phyloP scores from a whole-genome alignment of 129 eudicot species.

The Mikania micrantha region DNA sequence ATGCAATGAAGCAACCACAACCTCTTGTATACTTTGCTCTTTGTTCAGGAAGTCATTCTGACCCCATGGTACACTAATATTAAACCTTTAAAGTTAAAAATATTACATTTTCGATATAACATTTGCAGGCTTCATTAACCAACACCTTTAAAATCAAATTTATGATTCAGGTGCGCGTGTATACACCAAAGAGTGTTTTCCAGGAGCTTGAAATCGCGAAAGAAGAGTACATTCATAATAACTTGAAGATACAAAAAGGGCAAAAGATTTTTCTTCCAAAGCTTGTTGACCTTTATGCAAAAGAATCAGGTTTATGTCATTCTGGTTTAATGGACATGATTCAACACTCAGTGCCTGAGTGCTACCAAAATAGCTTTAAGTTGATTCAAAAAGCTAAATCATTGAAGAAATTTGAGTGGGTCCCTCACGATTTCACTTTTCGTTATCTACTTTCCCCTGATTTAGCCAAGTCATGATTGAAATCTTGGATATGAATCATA shows the following conservation, averaged over 20 bases:
- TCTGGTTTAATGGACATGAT: conserved; percentile 45
- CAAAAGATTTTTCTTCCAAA: conserved; percentile 59
- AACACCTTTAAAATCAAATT: not conserved
- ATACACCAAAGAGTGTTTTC: conserved; percentile 64
- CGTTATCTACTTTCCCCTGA: conserved; percentile 57
- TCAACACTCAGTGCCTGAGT: conserved; percentile 54
- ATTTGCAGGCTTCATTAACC: not conserved
- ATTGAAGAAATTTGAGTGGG: conserved; percentile 59
- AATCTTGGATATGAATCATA: conserved; percentile 15
- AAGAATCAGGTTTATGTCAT: conserved; percentile 57
- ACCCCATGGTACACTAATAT: conserved; percentile 57
- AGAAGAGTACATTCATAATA: conserved; percentile 69
- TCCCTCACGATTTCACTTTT: conserved; percentile 63
- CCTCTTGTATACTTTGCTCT: conserved; percentile 73
- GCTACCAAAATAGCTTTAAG: conserved; percentile 31
- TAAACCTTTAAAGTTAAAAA: not conserved
- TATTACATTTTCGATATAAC: not conserved
- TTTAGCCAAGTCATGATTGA: conserved; percentile 33
- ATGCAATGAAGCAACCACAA: conserved; percentile 48
- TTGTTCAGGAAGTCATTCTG: conserved; percentile 76
- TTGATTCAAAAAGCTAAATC: conserved; percentile 34
- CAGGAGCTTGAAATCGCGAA: conserved; percentile 85
- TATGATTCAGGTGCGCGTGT: conserved; percentile 48
- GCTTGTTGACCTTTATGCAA: conserved; percentile 59
- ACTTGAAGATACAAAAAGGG: conserved; percentile 47